Percentiles rank a stretch among this genome's conserved stretches.
Evolutionary conservation across 768 basidiomycete species (phyloP).

Genomic region (Termitomyces heimii): DNA sequence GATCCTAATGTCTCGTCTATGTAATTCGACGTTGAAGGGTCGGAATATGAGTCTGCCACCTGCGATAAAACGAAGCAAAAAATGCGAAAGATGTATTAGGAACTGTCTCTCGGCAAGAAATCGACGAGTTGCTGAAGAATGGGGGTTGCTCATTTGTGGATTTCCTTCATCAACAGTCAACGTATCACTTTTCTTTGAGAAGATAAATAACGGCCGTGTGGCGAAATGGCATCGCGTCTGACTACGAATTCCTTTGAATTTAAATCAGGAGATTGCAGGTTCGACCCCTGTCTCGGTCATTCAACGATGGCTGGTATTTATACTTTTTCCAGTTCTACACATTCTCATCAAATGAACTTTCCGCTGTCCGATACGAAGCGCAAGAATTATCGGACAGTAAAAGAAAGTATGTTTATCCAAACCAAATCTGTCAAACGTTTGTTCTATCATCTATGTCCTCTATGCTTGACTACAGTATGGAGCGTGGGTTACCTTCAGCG

Average conservation of each 20-base stretch:
- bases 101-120: not conserved
- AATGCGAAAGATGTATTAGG: not conserved
- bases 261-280: constrained; percentile 75
- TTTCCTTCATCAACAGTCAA: too few species aligned
- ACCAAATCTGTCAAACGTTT: not conserved
- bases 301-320: too few species aligned
- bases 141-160: too few species aligned
- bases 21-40: not conserved
- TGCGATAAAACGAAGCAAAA: not conserved
- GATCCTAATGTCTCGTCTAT: not conserved
- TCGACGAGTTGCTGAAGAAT: not conserved
- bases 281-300: constrained; percentile 54
- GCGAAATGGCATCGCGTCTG: constrained; percentile 96
- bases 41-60: not conserved
- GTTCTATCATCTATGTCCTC: not conserved
- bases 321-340: not conserved
- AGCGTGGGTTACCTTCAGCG: too few species aligned
- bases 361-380: too few species aligned
- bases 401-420: not conserved
- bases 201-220: constrained; percentile 20
- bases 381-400: too few species aligned
- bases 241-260: constrained; percentile 48
- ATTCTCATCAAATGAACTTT: too few species aligned
- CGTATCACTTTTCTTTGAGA: too few species aligned
- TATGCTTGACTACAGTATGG: not conserved